Base-by-base conservation (phyloP, 768 basidiomycete genomes). In the Pleurotus pulmonarius region DNA sequence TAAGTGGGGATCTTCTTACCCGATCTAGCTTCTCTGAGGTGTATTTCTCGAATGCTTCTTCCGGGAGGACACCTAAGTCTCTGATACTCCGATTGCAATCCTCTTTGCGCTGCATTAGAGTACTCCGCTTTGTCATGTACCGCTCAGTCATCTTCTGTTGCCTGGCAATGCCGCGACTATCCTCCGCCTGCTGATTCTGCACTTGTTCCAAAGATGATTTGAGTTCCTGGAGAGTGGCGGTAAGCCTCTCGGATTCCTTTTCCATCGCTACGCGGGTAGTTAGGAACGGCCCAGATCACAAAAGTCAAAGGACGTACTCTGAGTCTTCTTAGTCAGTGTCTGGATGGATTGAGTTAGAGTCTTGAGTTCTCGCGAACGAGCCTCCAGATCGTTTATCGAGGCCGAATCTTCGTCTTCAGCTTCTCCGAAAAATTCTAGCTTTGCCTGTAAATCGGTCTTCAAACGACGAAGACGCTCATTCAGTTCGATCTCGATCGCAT, bases 11-110 rank as follows among this genome's bases (percentile, higher is more conserved):
- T 25, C 20, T 18, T 72, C 87, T 46, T 51, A 95, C 95, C 70
- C 86, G 80, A 63, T 98, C 94, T n/a, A 91, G 80, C 65, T 90
- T 88, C 61, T 92, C 90, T 47, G 80, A 85, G 8, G 87, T 89
- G 66, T 98, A 96, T 71, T 98, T 98, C 67, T 92, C 87, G 63
- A 95, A 98, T 0, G 97, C 97, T 69, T 98, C 96, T 71, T 98
- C 95, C 0, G 97, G 97, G 13, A 98, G 72, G 0, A 98, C 94
- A 37, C 97, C 97, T 11, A 99, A 81, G 64, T 98, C 97, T 48
- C 97, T 87, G 60, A 98, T 97, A 69, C 90, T 94, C 63, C 94
- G 83, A 67, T 91, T 96, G 67, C 93, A 95, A 64, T 98, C 96
- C 57, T 98, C 96, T 68, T 92, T 93, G 46, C 94, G 84, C 39